Evolutionary conservation across 1,139 yeast genomes (phyloP).

Genomic region (Scheffersomyces parashehatae): DNA sequence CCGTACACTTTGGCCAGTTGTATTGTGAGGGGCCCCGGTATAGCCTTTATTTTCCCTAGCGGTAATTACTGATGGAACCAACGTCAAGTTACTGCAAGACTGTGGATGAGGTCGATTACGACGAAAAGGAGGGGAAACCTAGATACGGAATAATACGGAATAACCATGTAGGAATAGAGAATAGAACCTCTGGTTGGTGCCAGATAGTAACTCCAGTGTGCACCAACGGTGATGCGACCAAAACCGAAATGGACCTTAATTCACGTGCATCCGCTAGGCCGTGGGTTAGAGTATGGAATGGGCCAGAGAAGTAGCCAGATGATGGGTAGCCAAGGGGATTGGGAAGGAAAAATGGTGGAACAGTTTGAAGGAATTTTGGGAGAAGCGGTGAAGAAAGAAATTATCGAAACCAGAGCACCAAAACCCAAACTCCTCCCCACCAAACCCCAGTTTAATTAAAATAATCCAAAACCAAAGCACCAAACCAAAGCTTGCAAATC

Average conservation of each 20-base stretch:
- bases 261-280: slow-evolving; percentile 1
- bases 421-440: background rate
- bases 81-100: too few species aligned
- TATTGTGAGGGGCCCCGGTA: too few species aligned
- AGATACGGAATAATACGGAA: background rate
- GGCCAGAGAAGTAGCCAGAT: background rate
- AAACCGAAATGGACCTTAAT: background rate
- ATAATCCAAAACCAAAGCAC: too few species aligned
- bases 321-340: background rate
- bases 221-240: too few species aligned
- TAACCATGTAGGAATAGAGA: background rate
- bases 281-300: background rate
- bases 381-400: background rate
- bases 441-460: too few species aligned
- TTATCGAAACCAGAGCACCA: background rate
- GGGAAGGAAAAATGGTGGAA: background rate
- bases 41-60: too few species aligned
- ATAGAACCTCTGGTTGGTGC: background rate
- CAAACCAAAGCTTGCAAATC: too few species aligned
- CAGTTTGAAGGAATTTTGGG: background rate
- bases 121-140: background rate
- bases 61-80: too few species aligned
- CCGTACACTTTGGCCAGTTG: too few species aligned
- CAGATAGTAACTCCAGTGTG: background rate
- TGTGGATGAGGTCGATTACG: too few species aligned